Percentiles rank a stretch among this genome's conserved stretches.
These are phyloP conservation scores for Eimeria maxima DNA, from an alignment of 169 alveolate species.

Conservation along the genomic window DNA sequence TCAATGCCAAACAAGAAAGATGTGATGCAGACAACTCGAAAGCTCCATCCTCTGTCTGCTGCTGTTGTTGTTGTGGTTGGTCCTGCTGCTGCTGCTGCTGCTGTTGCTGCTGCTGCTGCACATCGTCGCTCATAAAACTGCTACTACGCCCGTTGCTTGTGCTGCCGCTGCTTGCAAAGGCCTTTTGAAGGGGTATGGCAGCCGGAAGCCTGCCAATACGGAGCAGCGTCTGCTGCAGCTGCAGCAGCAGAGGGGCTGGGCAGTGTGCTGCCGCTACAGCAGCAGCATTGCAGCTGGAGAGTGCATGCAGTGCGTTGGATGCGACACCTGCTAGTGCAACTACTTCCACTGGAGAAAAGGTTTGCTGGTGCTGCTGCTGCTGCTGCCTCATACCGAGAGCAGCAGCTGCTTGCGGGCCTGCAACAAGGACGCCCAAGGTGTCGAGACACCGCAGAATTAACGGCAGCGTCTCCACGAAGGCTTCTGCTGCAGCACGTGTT, in stretches of 20 bases:
- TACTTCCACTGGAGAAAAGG: neutral
- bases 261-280: constrained; percentile 73
- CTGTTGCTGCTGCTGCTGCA: neutral
- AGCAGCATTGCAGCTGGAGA: neutral
- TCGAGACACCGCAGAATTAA: constrained; percentile 48
- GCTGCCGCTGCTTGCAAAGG: constrained; percentile 12
- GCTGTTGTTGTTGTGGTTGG: neutral
- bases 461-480: constrained; percentile 32
- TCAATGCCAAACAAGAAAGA: neutral
- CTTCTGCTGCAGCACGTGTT: constrained; percentile 35
- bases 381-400: neutral
- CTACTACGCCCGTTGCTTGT: constrained; percentile 26
- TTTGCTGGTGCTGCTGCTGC: constrained; percentile 42
- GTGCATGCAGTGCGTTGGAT: constrained; percentile 17
- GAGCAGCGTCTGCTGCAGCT: constrained; percentile 59
- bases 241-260: constrained; percentile 63
- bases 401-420: neutral
- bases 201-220: constrained; percentile 16
- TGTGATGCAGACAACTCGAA: neutral
- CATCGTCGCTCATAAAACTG: neutral
- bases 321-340: constrained; percentile 19
- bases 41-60: constrained; percentile 14
- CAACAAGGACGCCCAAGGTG: neutral
- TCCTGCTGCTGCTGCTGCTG: neutral
- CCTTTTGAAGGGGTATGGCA: neutral